These are phyloP conservation scores for Colletotrichum sp. DNA, from an alignment of 2,329 filamentous ascomycete species.

Conservation along the genomic window DNA sequence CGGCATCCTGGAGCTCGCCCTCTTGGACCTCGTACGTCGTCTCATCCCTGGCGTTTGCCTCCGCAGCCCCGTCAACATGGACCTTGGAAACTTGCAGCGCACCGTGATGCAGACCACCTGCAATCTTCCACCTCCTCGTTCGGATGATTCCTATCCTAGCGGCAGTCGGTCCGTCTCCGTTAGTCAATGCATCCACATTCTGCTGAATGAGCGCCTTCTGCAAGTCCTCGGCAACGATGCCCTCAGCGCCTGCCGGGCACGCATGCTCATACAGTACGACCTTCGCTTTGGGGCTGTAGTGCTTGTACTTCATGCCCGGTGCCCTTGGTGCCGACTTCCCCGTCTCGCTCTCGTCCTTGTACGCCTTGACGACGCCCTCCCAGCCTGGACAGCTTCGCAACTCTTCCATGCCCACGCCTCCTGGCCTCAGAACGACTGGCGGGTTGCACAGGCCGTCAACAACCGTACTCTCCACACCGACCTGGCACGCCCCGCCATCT, in stretches of 20 bases:
- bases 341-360: slow-evolving; percentile 75
- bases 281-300: slow-evolving; percentile 89
- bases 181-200: slow-evolving; percentile 15
- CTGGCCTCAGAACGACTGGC: slow-evolving; percentile 82
- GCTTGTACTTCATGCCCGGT: slow-evolving; percentile 98
- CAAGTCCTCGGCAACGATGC: slow-evolving; percentile 40
- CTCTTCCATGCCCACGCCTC: slow-evolving; percentile 84
- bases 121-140: slow-evolving; percentile 56
- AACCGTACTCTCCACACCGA: slow-evolving; percentile 96
- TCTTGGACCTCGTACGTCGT: slow-evolving; percentile 44
- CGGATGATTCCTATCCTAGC: slow-evolving; percentile 57
- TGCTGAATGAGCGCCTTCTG: slow-evolving; percentile 23
- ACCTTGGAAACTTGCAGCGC: slow-evolving; percentile 31
- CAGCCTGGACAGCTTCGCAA: slow-evolving; percentile 77
- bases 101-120: slow-evolving; percentile 41
- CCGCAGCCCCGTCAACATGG: slow-evolving; percentile 25
- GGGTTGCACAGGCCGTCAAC: slow-evolving; percentile 87
- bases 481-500: slow-evolving; percentile 83
- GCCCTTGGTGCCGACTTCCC: slow-evolving; percentile 74
- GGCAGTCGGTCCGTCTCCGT: slow-evolving; percentile 23
- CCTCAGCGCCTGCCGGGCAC: slow-evolving; percentile 35
- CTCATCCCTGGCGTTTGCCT: slow-evolving; percentile 27
- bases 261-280: slow-evolving; percentile 80
- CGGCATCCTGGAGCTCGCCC: slow-evolving; percentile 39
- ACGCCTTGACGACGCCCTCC: slow-evolving; percentile 78